phyloP scores from a whole-genome alignment of 768 basidiomycete genomes.

The Pholiota molesta region DNA sequence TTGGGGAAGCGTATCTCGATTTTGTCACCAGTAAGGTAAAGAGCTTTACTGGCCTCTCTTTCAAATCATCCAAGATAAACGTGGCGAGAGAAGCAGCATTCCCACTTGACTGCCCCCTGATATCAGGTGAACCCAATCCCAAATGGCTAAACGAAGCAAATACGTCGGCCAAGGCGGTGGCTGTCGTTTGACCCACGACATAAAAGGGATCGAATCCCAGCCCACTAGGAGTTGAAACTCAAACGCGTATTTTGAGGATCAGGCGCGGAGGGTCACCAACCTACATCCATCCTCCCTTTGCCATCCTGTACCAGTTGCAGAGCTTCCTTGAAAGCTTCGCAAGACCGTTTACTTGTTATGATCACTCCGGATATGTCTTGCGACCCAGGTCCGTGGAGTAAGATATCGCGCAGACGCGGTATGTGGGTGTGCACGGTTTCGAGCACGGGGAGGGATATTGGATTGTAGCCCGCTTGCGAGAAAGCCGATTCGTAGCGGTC shows the following conservation, averaged over 20 bases:
- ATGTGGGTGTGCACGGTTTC: conserved; percentile 64
- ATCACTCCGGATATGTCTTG: conserved; percentile 59
- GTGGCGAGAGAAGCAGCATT: conserved; percentile 67
- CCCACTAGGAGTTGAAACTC: conserved; percentile 27
- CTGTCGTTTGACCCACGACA: conserved; percentile 73
- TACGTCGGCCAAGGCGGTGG: conserved; percentile 44
- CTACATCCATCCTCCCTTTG: conserved; percentile 15
- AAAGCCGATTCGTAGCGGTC: conserved; percentile 69
- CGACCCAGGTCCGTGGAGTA: conserved; percentile 39
- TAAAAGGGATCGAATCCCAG: conserved; percentile 75
- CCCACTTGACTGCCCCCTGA: conserved; percentile 57
- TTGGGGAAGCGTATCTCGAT: conserved; percentile 63
- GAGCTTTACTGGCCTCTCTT: conserved; percentile 35
- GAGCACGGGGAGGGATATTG: conserved; percentile 70
- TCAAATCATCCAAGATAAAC: conserved; percentile 54
- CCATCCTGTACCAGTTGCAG: conserved; percentile 26
- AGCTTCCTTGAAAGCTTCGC: conserved; percentile 68
- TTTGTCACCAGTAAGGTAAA: conserved; percentile 92
- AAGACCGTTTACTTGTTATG: conserved; percentile 77
- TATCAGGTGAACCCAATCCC: conserved; percentile 21
- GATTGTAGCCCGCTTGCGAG: conserved; percentile 44
- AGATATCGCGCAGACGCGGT: conserved; percentile 41
- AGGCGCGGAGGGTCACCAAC: conserved; percentile 17
- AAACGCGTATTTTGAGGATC: conserved; percentile 2
- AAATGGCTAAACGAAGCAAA: conserved; percentile 13